Conservation (phyloP, 768 basidiomycete species). For the Mycena filopes region DNA sequence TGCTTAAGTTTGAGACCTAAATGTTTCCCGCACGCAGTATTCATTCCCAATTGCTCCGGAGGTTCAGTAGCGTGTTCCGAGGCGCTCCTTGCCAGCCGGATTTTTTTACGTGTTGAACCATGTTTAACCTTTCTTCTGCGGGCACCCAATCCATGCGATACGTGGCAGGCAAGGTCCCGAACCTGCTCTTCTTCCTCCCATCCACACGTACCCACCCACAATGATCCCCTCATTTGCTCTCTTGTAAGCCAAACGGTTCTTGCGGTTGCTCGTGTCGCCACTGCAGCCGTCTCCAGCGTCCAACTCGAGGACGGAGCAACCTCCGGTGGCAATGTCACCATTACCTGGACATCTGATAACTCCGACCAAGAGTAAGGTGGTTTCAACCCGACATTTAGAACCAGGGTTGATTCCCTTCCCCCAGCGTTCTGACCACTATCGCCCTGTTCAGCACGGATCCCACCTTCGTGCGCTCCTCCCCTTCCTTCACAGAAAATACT, state of each 20-base stretch:
- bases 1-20: no score
- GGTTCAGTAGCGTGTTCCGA: background rate
- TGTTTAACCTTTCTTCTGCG: constrained; percentile 4
- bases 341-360: background rate
- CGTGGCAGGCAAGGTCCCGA: background rate
- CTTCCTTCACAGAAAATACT: background rate
- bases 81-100: background rate
- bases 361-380: no score
- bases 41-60: background rate
- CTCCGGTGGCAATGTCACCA: background rate
- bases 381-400: background rate
- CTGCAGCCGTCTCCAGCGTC: constrained; percentile 1
- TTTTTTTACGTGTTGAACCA: background rate
- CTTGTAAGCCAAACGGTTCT: background rate
- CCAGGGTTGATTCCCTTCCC: no score
- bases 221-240: background rate
- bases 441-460: constrained; percentile 8
- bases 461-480: background rate
- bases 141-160: background rate
- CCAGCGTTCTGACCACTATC: background rate
- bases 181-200: background rate
- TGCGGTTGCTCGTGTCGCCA: background rate
- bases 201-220: background rate
- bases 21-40: background rate
- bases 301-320: background rate